Evolutionary conservation across 2,329 filamentous ascomycete species (phyloP).

Genomic region (Phialocephala sp.): DNA sequence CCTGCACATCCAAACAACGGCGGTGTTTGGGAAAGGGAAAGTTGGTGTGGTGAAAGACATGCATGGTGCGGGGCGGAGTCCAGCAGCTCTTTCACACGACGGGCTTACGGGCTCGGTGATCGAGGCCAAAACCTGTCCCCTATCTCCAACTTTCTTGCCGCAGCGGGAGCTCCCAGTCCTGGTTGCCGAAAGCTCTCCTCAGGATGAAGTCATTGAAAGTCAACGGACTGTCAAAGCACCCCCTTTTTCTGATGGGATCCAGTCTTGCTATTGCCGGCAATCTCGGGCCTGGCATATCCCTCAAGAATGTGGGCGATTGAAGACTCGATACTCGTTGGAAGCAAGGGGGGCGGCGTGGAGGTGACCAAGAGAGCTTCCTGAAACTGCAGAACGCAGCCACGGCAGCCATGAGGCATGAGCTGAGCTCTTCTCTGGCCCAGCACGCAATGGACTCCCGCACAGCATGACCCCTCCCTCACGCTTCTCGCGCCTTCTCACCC

Average conservation of each 20-base stretch:
- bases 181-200: slow-evolving; percentile 5
- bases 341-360: slow-evolving; percentile 13
- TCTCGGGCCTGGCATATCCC: background rate
- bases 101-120: slow-evolving; percentile 7
- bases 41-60: slow-evolving; percentile 3
- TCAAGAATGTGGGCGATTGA: background rate
- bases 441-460: slow-evolving; percentile 1
- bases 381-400: slow-evolving; percentile 1
- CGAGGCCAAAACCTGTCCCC: background rate
- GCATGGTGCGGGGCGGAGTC: slow-evolving; percentile 8
- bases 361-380: slow-evolving; percentile 6
- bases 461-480: slow-evolving; percentile 7
- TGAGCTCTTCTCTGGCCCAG: slow-evolving; percentile 3
- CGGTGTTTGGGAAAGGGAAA: background rate
- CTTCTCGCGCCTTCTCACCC: background rate
- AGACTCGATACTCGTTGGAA: slow-evolving; percentile 11
- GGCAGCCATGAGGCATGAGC: slow-evolving; percentile 8
- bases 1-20: slow-evolving; percentile 7
- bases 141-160: slow-evolving; percentile 8
- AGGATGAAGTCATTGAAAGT: slow-evolving; percentile 4
- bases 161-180: slow-evolving; percentile 9
- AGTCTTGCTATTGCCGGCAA: background rate
- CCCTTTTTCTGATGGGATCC: background rate
- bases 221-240: slow-evolving; percentile 5
- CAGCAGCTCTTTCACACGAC: slow-evolving; percentile 10